Evolutionary conservation across 2,329 filamentous ascomycete species (phyloP), one percentile per base, ranked within the genome.

Genomic region (Sordariomycetes sp.): DNA sequence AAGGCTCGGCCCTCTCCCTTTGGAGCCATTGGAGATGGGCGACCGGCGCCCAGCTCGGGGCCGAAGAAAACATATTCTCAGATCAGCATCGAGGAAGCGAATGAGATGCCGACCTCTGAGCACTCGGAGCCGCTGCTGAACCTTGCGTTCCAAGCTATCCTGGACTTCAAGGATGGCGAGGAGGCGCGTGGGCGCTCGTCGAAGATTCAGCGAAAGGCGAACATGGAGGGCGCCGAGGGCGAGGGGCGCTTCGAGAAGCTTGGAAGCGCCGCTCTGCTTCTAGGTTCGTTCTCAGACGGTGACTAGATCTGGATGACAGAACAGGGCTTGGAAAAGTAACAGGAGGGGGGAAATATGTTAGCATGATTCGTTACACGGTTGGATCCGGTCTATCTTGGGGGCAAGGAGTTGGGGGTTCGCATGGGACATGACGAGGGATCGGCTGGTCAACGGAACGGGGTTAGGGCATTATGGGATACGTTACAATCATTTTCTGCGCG

Each of bases 71-170:
- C 55, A 16, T 68, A 70, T 37, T 64, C 59, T 2, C 60, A 62
- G 37, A 65, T 77, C 16, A 63, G 62, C n/a, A 60, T 74, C n/a
- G 64, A 69, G 2, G 69, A 76, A 40, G 73, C 71, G 34, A 73
- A 72, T 60, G 59, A 58, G 7, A 72, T 72, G 61, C 65, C 72
- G 4, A 66, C 67, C 2, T 61, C 67, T 1, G 72, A 77, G 54
- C 72, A 77, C 57, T 68, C 70, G 12, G 64, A 67, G 14, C 74
- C 76, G 1, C 67, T 80, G 12, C 57, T 81, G 11, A 72, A 70
- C 54, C 71, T 78, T 70, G 66, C 69, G 3, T 70, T 74, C 59
- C 51, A 58, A 8, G 35, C 57, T 8, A 20, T 58, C 34, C 25
- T 40, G n/a, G 34, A 50, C 35, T 37, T 43, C 22, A 43, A 34